phyloP scores from a whole-genome alignment of 108 stramenopile species.

The Cyclotella distinguenda region DNA sequence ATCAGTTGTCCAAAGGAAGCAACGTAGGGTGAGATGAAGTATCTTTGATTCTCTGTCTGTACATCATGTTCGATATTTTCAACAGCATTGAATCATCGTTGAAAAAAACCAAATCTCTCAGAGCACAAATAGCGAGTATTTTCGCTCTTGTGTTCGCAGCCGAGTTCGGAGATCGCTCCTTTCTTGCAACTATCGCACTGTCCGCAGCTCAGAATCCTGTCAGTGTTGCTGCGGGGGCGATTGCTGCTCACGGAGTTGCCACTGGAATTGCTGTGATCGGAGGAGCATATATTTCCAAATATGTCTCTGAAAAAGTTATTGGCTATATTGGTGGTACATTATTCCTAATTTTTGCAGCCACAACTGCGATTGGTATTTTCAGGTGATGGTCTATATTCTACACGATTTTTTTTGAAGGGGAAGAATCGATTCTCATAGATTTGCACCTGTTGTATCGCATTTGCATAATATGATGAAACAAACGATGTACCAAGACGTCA shows the following conservation, averaged over 20 bases:
- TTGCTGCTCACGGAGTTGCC: slow-evolving; percentile 91
- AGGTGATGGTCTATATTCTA: slow-evolving; percentile 16
- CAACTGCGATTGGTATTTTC: slow-evolving; percentile 84
- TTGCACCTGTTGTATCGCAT: too few relatives aligned
- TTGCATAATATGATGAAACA: too few relatives aligned
- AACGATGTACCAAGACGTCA: too few relatives aligned
- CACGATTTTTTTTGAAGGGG: neutral
- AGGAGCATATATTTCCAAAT: slow-evolving; percentile 83
- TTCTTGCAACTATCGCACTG: slow-evolving; percentile 97
- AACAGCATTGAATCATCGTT: slow-evolving; percentile 18
- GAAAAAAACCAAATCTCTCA: slow-evolving; percentile 8
- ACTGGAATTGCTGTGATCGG: slow-evolving; percentile 91
- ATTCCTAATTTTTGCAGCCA: slow-evolving; percentile 91
- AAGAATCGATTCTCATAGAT: too few relatives aligned
- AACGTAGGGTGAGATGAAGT: slow-evolving; percentile 52
- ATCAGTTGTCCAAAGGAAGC: slow-evolving; percentile 40
- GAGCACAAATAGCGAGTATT: slow-evolving; percentile 70
- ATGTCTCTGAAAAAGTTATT: slow-evolving; percentile 91
- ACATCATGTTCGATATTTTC: too few relatives aligned
- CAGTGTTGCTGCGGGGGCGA: slow-evolving; percentile 90
- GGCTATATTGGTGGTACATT: slow-evolving; percentile 87
- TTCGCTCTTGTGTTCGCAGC: slow-evolving; percentile 93
- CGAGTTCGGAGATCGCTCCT: slow-evolving; percentile 94
- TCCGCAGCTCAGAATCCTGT: slow-evolving; percentile 95
- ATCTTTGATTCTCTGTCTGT: too few relatives aligned